Conservation (phyloP, 805 yeast species). For the Candida taoyuanica region DNA sequence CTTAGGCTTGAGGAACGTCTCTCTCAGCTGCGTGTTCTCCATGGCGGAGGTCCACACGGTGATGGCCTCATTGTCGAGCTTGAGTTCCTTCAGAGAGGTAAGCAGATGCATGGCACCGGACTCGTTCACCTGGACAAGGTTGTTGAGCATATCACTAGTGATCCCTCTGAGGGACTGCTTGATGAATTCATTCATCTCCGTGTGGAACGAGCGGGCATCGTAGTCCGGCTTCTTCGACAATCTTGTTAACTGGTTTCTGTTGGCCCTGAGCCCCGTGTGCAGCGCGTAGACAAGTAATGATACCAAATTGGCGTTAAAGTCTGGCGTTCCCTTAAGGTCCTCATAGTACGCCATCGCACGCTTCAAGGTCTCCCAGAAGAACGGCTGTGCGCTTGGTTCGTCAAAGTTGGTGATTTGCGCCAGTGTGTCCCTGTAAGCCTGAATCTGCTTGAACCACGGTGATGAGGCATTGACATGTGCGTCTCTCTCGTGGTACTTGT, state of each 20-base stretch:
- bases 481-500: constrained; percentile 21
- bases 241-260: constrained; percentile 49
- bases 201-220: constrained; percentile 52
- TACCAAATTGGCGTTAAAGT: constrained; percentile 42
- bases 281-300: constrained; percentile 46
- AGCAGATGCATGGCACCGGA: constrained; percentile 54
- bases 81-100: constrained; percentile 56
- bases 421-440: constrained; percentile 49
- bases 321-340: constrained; percentile 42
- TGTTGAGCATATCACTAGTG: constrained; percentile 44
- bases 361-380: constrained; percentile 50
- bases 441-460: constrained; percentile 47
- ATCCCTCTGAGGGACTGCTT: constrained; percentile 48
- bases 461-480: constrained; percentile 24
- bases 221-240: constrained; percentile 56
- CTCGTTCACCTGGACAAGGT: constrained; percentile 40
- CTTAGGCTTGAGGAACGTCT: constrained; percentile 53
- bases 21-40: constrained; percentile 36
- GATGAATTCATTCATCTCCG: constrained; percentile 46
- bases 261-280: constrained; percentile 52
- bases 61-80: constrained; percentile 58
- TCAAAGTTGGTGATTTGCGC: constrained; percentile 30
- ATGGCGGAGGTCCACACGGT: constrained; percentile 67
- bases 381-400: constrained; percentile 37
- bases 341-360: constrained; percentile 48